Base-by-base conservation (phyloP, 1,284 basidiomycete species). In the Exobasidium cylindrosporum region DNA sequence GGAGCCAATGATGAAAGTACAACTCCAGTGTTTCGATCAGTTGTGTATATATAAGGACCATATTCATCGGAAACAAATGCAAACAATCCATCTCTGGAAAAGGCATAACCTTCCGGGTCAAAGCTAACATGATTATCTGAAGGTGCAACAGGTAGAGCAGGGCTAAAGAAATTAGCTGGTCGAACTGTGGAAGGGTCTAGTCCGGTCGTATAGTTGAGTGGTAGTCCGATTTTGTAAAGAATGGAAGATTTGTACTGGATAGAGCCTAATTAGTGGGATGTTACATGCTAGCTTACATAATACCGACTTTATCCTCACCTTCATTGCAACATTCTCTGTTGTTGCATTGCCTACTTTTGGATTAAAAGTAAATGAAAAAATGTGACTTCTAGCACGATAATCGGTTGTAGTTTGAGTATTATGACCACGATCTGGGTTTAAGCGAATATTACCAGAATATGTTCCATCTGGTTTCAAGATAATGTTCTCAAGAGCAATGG, bases 31-130 rank as follows among this genome's bases (percentile, higher is more conserved):
- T 73, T 0, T 80, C 73, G 1, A 82, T 80, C 79, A 84, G 85
- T 28, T 81, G 82, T 67, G 76, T 88, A 87, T 72, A 89, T 85
- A 72, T 87, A 87, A 3, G 88, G 86, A 0, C 87, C 87, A 73
- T 88, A 89, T 79, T 89, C 86, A 68, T 88, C 87, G 61, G 85
- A 85, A 26, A 85, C 81, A 85, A 85, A 88, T 57, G 54, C 54
- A 47, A 57, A 45, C 31, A 43, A 66, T 68, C 86, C 87, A 72
- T 88, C 87, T 0, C 78, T 70, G 66, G 86, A 85, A 2, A 85
- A 77, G 1, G 85, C 85, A 2, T 88, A 74, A 1, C 87, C 87
- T 70, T 89, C 87, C 0, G 83, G 80, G 69, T 89, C 88, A 14
- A 88, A 68, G 0, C 83, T 82, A 45, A 89, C 77, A 61, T 83